Evolutionary conservation across 1,139 yeast genomes (phyloP).

Genomic region (Saccharomyces hybrid): DNA sequence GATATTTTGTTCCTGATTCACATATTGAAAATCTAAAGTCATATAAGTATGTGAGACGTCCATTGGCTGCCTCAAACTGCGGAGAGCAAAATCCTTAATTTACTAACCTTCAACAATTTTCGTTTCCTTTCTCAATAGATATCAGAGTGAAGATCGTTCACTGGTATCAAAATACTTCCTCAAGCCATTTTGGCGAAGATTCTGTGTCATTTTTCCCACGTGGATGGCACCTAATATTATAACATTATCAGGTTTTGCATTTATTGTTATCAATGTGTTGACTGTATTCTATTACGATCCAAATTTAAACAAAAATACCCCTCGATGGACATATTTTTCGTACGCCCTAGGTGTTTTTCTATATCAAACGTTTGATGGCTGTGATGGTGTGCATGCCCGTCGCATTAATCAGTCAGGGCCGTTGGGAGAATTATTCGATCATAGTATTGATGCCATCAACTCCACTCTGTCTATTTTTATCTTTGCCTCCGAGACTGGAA

Average conservation of each 20-base stretch:
- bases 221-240: conserved; percentile 87
- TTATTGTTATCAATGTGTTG: conserved; percentile 54
- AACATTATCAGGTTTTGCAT: conserved; percentile 69
- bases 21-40: conserved; percentile 56
- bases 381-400: conserved; percentile 90
- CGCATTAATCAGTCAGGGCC: conserved; percentile 95
- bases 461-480: conserved; percentile 71
- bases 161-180: conserved; percentile 63
- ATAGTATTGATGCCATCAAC: conserved; percentile 84
- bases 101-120: conserved; percentile 1
- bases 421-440: conserved; percentile 88
- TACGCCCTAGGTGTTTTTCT: conserved; percentile 79
- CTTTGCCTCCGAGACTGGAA: conserved; percentile 61
- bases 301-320: conserved; percentile 47
- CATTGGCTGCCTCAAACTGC: conserved; percentile 3
- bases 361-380: conserved; percentile 93
- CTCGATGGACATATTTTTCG: conserved; percentile 70
- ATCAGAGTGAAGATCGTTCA: conserved; percentile 76
- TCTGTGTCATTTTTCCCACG: conserved; percentile 76
- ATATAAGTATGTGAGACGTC: conserved; percentile 46
- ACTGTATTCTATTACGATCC: conserved; percentile 73
- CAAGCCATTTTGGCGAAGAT: conserved; percentile 63
- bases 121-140: conserved; percentile 23
- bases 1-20: conserved; percentile 56
- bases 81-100: too few relatives aligned